Conservation (phyloP, 2,329 filamentous ascomycete genomes). For the Alternaria arborescens region DNA sequence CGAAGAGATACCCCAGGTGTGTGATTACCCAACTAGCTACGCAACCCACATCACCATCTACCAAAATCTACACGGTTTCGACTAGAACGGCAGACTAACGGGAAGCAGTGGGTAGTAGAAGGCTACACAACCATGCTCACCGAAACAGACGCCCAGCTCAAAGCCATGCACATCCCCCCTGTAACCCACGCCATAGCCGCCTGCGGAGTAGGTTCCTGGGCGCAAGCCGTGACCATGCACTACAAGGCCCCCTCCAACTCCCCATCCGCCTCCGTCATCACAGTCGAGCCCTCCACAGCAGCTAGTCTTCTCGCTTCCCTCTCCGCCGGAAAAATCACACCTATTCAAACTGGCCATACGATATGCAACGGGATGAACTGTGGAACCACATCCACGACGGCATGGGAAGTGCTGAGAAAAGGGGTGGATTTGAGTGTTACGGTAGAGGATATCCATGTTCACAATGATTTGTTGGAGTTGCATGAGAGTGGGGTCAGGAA, state of each 20-base stretch:
- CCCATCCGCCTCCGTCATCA: constrained; percentile 59
- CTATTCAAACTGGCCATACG: constrained; percentile 66
- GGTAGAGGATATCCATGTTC: constrained; percentile 69
- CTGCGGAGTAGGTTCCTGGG: constrained; percentile 77
- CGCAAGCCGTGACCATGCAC: constrained; percentile 72
- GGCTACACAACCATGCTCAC: constrained; percentile 77
- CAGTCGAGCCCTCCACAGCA: constrained; percentile 75
- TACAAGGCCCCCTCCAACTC: constrained; percentile 61
- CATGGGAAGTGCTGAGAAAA: constrained; percentile 67
- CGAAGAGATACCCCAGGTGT: constrained; percentile 68
- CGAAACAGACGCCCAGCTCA: constrained; percentile 71
- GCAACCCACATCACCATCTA: too few species aligned
- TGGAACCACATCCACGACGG: constrained; percentile 70
- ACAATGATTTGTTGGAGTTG: constrained; percentile 66
- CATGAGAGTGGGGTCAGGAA: constrained; percentile 56
- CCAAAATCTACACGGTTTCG: too few species aligned
- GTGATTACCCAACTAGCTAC: background rate
- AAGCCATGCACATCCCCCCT: constrained; percentile 44
- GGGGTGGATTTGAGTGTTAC: constrained; percentile 69
- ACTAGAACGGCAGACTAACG: too few species aligned
- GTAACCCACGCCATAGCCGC: constrained; percentile 68
- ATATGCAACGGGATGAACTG: constrained; percentile 81
- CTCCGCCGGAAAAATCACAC: constrained; percentile 56
- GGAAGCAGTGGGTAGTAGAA: constrained; percentile 72
- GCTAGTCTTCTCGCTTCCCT: constrained; percentile 65